phyloP scores from a whole-genome alignment of 257 asterid genomes.

The Solanum lycopersicoides region DNA sequence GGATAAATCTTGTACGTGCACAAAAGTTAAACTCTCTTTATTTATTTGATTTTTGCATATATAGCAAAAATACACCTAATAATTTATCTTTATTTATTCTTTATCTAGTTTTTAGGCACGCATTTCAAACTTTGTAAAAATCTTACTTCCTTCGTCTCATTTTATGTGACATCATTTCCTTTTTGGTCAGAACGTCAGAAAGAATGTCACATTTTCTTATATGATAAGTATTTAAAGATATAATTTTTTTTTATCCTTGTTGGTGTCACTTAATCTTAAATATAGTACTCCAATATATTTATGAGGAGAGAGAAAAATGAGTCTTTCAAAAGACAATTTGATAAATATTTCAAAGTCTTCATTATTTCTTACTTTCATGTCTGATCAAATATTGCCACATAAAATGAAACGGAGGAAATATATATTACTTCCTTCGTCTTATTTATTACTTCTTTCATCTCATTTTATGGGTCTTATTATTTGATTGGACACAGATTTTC shows the following conservation, averaged over 20 bases:
- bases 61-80: not conserved
- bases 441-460: not conserved
- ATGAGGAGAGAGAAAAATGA: no score
- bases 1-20: not conserved
- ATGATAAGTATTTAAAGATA: no score
- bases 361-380: no score
- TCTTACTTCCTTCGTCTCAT: rapidly evolving
- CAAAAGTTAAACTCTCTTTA: not conserved
- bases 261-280: no score
- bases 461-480: not conserved
- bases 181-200: no score
- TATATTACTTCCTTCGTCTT: not conserved
- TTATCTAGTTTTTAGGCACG: not conserved
- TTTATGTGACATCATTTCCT: not conserved
- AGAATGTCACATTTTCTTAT: no score
- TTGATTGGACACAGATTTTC: not conserved
- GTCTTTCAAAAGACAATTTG: no score
- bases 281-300: no score
- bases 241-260: no score
- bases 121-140: not conserved
- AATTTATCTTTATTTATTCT: not conserved
- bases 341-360: no score
- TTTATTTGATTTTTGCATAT: not conserved
- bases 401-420: no score
- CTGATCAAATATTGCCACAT: no score